phyloP scores from a whole-genome alignment of 2,329 filamentous ascomycete species.

The Balansia obtecta region DNA sequence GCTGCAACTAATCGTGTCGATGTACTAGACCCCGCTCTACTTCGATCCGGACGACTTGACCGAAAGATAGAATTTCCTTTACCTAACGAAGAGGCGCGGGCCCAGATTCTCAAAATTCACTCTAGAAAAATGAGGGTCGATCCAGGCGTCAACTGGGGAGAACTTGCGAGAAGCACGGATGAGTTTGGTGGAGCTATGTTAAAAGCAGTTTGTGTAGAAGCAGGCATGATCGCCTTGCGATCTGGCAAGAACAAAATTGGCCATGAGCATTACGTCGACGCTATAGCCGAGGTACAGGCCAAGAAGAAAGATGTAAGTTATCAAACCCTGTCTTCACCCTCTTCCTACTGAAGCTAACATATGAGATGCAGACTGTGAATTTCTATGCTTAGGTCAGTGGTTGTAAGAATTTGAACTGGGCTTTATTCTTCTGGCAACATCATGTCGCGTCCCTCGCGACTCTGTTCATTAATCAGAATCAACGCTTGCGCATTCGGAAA shows the following conservation, averaged over 20 bases:
- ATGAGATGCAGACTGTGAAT: conserved; percentile 37
- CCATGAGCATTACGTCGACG: conserved; percentile 98
- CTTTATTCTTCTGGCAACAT: background rate
- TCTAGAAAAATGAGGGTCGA: conserved; percentile 97
- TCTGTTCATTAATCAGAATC: background rate
- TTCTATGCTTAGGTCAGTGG: conserved; percentile 33
- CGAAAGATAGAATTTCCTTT: conserved; percentile 97
- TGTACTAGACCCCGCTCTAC: conserved; percentile 79
- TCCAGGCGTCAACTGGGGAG: conserved; percentile 85
- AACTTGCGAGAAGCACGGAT: conserved; percentile 90
- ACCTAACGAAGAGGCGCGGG: conserved; percentile 92
- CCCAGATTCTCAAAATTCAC: conserved; percentile 95
- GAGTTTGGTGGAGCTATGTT: conserved; percentile 97
- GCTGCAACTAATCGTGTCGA: conserved; percentile 92
- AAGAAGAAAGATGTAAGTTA: conserved; percentile 79
- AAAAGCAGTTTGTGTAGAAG: conserved; percentile 97
- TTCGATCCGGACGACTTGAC: conserved; percentile 85
- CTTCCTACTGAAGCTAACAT: background rate
- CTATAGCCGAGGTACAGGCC: conserved; percentile 87
- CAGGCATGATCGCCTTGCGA: conserved; percentile 94
- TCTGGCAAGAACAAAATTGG: conserved; percentile 93
- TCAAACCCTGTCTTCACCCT: background rate
- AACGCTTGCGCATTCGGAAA: background rate
- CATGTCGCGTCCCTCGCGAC: background rate
- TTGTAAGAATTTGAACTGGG: background rate